Base-by-base conservation (phyloP, 805 yeast species). In the Kodamaea sagamina region DNA sequence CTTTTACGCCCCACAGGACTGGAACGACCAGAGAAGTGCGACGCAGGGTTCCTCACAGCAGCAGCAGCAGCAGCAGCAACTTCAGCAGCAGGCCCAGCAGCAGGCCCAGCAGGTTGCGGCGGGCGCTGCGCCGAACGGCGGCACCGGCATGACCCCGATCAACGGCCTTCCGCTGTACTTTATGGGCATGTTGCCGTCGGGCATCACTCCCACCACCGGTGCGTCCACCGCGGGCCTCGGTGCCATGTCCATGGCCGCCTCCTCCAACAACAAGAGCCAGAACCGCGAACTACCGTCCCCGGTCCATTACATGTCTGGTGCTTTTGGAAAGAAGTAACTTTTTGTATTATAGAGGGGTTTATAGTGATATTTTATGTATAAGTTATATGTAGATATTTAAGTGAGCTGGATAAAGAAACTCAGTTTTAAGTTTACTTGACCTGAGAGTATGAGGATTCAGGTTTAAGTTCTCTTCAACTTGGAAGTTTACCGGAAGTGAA, bases 1-100 rank as follows among this genome's bases (percentile, higher is more conserved):
- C 48, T 81, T 82, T 51, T 86, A 84, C 53, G 77, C 81, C 5
- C 72, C 79, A 2, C 75, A 68, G 36, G 75, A 71, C 39, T 71
- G 75, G 75, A 66, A 67, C 32, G 47, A 43, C 27, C 47, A 37
- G 9, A 26, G 38, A 10, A 32, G 36, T 16, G 29, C 34, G 13
- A 22, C 40, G 7, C 41, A 31, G 13, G 28, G 19, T 5, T 18
- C 21, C 2, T 12, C 25, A 19, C 41, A 38, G 16, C 32, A 31
- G 29, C 42, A 37, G 26, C 38, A 13, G 16, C 63, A 55, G 58
- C 49, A 47, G 39, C 48, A 48, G 46, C 53, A 22, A 40, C 52
- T 47, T 38, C 44, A 44, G 37, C 53, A 55, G 49, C 55, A 59
- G 59, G 52, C 55, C 38, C 58, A 55, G 36, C 18, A 43, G 24